Evolutionary conservation across 257 asterid species (phyloP), one percentile per base, ranked within the genome.

Genomic region (Jacaranda copaia): DNA sequence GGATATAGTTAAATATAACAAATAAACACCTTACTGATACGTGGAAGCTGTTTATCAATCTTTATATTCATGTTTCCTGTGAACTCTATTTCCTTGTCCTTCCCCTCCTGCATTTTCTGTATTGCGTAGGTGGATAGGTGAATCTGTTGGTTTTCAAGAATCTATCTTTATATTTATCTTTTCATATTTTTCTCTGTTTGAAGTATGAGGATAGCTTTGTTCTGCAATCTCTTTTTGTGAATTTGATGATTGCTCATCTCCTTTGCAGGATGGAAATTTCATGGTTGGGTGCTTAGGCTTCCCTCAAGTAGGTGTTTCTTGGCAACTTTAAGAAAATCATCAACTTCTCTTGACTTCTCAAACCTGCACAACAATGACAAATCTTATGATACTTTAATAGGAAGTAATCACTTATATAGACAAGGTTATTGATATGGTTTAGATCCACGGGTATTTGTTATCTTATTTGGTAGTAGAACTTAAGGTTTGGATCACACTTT

Each of bases 241-340:
- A 40, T 75, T 59, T 71, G 75, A 76, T 73, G 80, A 70, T 68
- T 49, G 51, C 45, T 40, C 38, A 56, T 82, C 61, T 70, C 79
- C 65, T 67, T 66, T 91, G 91, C 96, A 93, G 98, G 99, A 95
- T 78, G 99, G 99, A 75, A 93, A 89, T 75, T 95, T 91, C 92
- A 95, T 93, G 99, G 98, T 95, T 73, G 99, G 99, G 42, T 95
- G 99, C 92, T 88, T 86, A 89, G 97, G 98, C 77, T 95, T 43
- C 81, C 99, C 99, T 74, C 94, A 84, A 40, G 99, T 95, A 87
- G 72, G 96, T 81, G 71, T 76, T 60, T 84, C 79, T 75, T 63
- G 18, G 36, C 45, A 78, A 68, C 53, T 63, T 75, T 58, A 20
- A 20, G 64, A 70, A 81, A 56, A 42, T 5, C 57, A 53, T 46